Evolutionary conservation across 2,329 filamentous ascomycete genomes (phyloP), one percentile per base, ranked within the genome.

Genomic region (Tolypocladium ophioglossoides): DNA sequence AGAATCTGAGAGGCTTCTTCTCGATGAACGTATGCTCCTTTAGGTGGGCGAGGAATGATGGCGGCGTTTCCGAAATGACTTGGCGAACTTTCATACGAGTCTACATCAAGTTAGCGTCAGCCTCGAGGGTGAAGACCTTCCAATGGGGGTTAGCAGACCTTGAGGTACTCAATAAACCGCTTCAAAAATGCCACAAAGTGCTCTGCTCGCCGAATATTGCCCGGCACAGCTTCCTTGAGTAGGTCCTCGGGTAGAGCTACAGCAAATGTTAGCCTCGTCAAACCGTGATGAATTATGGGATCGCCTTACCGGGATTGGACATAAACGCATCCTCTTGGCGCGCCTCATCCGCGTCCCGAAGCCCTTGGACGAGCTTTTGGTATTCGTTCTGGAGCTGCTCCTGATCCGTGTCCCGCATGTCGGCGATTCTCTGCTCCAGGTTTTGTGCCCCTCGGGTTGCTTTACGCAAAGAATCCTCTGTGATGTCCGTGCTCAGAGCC

Each of bases 61-160:
- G 87, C 0, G 94, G 94, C 1, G 92, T 99, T 70, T 99, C 94
- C 9, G 94, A 96, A 59, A 97, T 96, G 59, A 96, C 92, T 66
- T 96, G 91, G 5, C 94, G 84, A 16, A 97, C 91, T 76, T 96
- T 97, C 94, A 99, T 97, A 55, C 95, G 84, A 2, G 92, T 97
- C 78, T 91, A 24, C 14, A 52, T 1, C 11, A 20, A 24, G 22
- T 38, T 14, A 46, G 44, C 27, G 37, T 20, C 16, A 40, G 30
- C 11, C 10, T 39, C 22, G 14, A 46, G 22, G 27, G 27, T 20
- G 2, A 11, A n/a, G 14, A 40, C 4, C 2, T 41, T 9, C 40
- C 32, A 34, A 1, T 6, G 18, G 11, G 11, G 18, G 18, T 5
- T 5, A 24, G 55, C 58, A 40, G 62, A 78, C 81, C 74, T 91